These are phyloP conservation scores for Schizosaccharomyces octosporus DNA, from an alignment of 805 yeast genomes.

Conservation along the genomic window DNA sequence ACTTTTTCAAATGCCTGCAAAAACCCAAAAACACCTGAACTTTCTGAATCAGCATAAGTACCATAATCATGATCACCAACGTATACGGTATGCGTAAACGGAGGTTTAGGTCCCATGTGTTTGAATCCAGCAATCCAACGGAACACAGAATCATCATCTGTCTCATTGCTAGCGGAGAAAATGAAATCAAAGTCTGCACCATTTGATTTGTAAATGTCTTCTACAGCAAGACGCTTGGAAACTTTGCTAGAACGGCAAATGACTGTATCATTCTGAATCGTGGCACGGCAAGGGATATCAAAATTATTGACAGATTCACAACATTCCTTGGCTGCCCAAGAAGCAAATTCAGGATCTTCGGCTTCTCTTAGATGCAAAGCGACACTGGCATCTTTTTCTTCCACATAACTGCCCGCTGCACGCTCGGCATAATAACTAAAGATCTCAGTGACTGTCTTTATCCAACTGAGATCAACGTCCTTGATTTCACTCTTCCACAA, in stretches of 20 bases:
- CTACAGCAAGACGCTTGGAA: not conserved
- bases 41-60: not conserved
- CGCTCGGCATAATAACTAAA: conserved; percentile 44
- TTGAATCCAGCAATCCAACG: not conserved
- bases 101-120: not conserved
- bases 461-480: conserved; percentile 21
- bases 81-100: not conserved
- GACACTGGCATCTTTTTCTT: conserved; percentile 51
- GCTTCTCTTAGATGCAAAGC: conserved; percentile 52
- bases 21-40: not conserved
- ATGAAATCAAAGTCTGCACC: not conserved
- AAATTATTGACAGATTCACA: conserved; percentile 67
- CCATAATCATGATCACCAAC: not conserved
- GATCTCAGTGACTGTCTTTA: conserved; percentile 21
- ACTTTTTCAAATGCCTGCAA: not conserved
- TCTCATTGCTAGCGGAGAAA: not conserved
- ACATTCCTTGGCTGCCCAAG: conserved; percentile 55
- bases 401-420: conserved; percentile 52
- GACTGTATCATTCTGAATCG: conserved; percentile 3
- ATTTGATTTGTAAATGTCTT: not conserved
- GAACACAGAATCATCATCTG: not conserved
- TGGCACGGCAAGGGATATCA: conserved; percentile 42
- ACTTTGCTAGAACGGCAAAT: not conserved
- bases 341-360: conserved; percentile 22
- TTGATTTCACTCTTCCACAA: conserved; percentile 25